Evolutionary conservation across 2,329 filamentous ascomycete genomes (phyloP), one percentile per base, ranked within the genome.

Genomic region (Talaromyces sp.): DNA sequence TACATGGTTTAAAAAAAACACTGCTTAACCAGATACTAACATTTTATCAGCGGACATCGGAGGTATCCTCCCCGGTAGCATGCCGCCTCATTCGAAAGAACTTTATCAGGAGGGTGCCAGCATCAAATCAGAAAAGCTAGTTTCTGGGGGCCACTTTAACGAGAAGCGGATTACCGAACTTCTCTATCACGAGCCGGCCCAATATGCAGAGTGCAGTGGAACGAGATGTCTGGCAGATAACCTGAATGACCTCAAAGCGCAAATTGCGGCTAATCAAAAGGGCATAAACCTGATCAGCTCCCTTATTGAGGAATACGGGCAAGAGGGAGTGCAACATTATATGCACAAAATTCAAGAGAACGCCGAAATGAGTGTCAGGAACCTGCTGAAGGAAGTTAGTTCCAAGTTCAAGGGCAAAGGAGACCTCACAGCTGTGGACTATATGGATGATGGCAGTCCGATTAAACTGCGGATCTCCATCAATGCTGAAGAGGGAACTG

Each of bases 381-480:
- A 82, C 58, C 78, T 93, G 3, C 78, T 93, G 49, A 90, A 87
- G 69, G 78, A 84, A 21, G 85, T 92, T 26, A 83, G 85, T 67
- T 81, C 81, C 61, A 82, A 84, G 38, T 89, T 90, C 65, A 81
- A 85, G 66, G 86, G 86, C 4, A 81, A 82, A 58, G 43, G 26
- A 2, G 83, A 88, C 32, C 81, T 92, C 1, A 82, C 81, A 2
- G 88, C 90, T 0, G 78, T 87, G 9, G 90, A 95, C 68, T 89
- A 86, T 74, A 93, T 93, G 88, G 90, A 95, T 67, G 89, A 93
- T 67, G 90, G 90, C 31, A 89, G 84, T n/a, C 88, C 89, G 0
- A 92, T 93, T 66, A 81, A 84, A 55, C 80, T 93, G 11, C 86
- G 85, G 61, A 82, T 95, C 3, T 85, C 84, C 0, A 92, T 95